phyloP scores from a whole-genome alignment of 2,329 filamentous ascomycete genomes.

The Sphaerulina populicola region DNA sequence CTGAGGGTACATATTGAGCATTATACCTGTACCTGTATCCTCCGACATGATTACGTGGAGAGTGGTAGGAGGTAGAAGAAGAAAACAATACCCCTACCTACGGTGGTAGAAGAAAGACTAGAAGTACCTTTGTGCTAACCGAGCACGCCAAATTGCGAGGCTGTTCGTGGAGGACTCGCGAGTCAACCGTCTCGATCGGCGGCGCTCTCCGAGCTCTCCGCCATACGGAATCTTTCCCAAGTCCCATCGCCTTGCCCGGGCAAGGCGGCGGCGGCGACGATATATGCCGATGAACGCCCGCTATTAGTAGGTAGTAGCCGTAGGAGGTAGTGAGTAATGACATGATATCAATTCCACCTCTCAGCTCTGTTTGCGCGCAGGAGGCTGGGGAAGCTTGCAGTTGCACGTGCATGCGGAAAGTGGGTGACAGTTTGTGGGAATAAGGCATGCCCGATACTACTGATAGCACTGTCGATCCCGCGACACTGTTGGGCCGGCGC shows the following conservation, averaged over 20 bases:
- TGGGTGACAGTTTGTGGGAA: constrained; percentile 2
- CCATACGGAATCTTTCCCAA: neutral
- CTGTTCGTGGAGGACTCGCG: too few species aligned
- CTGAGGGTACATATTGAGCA: too few species aligned
- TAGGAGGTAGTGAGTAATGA: too few species aligned
- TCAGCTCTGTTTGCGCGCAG: neutral
- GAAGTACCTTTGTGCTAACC: too few species aligned
- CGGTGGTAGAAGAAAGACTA: too few species aligned
- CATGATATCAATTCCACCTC: neutral
- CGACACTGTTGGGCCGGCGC: neutral
- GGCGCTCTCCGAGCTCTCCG: neutral
- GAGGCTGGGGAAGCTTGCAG: neutral
- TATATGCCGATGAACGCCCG: neutral
- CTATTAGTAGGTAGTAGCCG: neutral
- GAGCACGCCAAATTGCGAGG: too few species aligned
- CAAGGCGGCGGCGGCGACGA: neutral
- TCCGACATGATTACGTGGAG: too few species aligned
- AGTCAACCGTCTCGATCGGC: neutral
- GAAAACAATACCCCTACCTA: too few species aligned
- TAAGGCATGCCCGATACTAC: constrained; percentile 4
- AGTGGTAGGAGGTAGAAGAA: too few species aligned
- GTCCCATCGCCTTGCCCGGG: neutral
- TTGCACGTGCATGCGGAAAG: neutral
- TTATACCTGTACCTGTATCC: too few species aligned
- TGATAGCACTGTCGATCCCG: constrained; percentile 5